Conservation (phyloP, 2,329 filamentous ascomycete genomes). For the Gyromitra esculenta region DNA sequence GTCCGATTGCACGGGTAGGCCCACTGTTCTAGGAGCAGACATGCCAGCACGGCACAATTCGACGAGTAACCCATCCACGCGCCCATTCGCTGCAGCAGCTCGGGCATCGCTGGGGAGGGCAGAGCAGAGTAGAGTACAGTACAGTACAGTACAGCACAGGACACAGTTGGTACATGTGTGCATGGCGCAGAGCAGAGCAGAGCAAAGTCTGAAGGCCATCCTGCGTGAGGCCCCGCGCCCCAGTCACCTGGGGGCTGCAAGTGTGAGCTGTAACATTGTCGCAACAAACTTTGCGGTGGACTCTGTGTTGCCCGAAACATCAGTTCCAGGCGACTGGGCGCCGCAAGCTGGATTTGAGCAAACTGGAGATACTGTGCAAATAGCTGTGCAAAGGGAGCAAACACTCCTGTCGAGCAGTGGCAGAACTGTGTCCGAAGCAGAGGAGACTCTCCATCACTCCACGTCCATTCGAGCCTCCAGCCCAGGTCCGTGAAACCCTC, state of each 20-base stretch:
- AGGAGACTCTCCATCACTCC: conserved; percentile 2
- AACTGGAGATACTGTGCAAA: not conserved
- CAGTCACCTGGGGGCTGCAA: conserved; percentile 47
- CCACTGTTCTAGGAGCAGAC: conserved; percentile 25
- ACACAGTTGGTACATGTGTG: not conserved
- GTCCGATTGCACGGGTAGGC: conserved; percentile 33
- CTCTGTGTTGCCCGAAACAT: conserved; percentile 11
- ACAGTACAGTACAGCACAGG: too few species aligned
- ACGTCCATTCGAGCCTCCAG: not conserved
- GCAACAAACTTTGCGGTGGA: conserved; percentile 15
- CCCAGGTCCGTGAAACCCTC: conserved; percentile 19
- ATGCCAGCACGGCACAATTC: conserved; percentile 44
- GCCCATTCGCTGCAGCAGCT: conserved; percentile 12
- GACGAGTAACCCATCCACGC: conserved; percentile 20
- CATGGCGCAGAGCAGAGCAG: conserved; percentile 9
- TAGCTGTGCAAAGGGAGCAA: not conserved
- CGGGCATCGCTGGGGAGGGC: conserved; percentile 20
- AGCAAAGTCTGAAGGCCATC: conserved; percentile 5
- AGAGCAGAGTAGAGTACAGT: not conserved
- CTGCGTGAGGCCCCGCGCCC: conserved; percentile 32
- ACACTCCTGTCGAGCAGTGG: not conserved
- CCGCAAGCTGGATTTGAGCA: conserved; percentile 16
- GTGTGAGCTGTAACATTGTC: conserved; percentile 46
- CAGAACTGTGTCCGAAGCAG: conserved; percentile 7
- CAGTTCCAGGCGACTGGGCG: conserved; percentile 40